phyloP scores from a whole-genome alignment of 352 stramenopile species.

The Saprolegnia parasitica region DNA sequence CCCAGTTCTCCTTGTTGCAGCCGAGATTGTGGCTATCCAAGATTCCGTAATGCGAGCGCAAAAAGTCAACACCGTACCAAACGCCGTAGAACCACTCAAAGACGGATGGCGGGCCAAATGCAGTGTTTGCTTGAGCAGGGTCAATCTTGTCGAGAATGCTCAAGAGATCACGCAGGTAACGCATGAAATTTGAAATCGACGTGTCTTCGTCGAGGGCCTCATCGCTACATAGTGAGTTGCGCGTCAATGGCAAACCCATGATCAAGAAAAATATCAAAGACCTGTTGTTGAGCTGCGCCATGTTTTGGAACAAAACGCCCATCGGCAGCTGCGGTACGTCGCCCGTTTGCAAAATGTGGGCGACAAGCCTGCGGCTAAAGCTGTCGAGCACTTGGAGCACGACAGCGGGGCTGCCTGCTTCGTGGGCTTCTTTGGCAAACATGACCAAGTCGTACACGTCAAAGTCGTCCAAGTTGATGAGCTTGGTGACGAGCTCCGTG shows the following conservation, averaged over 20 bases:
- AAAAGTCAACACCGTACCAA: constrained; percentile 1
- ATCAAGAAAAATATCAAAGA: not conserved
- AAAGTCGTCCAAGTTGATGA: constrained; percentile 27
- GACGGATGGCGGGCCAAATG: constrained; percentile 21
- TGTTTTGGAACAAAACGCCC: constrained; percentile 29
- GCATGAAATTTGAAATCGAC: constrained; percentile 20
- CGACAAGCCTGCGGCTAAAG: not conserved
- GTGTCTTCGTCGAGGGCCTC: not conserved
- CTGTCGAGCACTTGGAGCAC: constrained; percentile 22
- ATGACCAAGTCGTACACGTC: constrained; percentile 26
- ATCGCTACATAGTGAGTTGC: not conserved
- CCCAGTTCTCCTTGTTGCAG: constrained; percentile 23
- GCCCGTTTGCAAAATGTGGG: constrained; percentile 1
- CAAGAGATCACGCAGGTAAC: constrained; percentile 11
- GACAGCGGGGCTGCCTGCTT: not conserved
- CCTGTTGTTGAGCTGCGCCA: constrained; percentile 26
- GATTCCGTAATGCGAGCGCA: not conserved
- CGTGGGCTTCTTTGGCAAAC: constrained; percentile 20
- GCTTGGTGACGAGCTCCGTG: not conserved
- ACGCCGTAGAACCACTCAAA: constrained; percentile 29
- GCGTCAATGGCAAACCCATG: not conserved
- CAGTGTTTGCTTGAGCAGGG: not conserved
- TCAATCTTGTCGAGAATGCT: constrained; percentile 14
- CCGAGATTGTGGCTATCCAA: constrained; percentile 24
- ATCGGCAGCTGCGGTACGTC: constrained; percentile 17